These are phyloP conservation scores for Hemisphaericaspora subhashii DNA, from an alignment of 1,139 yeast species.

Conservation along the genomic window DNA sequence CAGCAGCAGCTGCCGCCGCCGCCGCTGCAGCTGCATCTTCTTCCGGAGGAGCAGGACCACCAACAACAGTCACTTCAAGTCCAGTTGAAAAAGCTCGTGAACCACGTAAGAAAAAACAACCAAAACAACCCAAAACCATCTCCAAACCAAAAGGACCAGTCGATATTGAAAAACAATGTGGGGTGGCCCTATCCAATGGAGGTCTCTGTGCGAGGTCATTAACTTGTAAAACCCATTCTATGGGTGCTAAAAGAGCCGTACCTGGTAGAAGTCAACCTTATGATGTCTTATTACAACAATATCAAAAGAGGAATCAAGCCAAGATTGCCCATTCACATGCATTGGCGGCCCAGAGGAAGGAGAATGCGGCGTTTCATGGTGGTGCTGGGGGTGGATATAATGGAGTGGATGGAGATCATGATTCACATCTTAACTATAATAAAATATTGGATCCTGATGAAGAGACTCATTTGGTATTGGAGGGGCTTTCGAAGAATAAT, in stretches of 20 bases:
- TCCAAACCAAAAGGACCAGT: constrained; percentile 73
- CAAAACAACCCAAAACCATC: constrained; percentile 47
- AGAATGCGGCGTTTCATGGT: constrained; percentile 44
- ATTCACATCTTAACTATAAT: constrained; percentile 22
- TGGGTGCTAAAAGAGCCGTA: constrained; percentile 97
- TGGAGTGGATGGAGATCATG: constrained; percentile 18
- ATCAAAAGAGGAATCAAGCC: constrained; percentile 90
- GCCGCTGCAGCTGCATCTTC: constrained; percentile 19
- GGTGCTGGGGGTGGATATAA: too few relatives aligned
- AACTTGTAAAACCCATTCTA: constrained; percentile 95
- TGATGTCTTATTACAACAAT: constrained; percentile 82
- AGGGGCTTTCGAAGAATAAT: constrained; percentile 80
- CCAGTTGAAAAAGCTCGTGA: constrained; percentile 13
- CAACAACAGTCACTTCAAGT: constrained; percentile 42
- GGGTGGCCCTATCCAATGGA: constrained; percentile 90
- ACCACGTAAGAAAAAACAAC: constrained; percentile 39
- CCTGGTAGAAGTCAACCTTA: constrained; percentile 91
- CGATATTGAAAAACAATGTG: constrained; percentile 94
- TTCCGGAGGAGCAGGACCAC: too few relatives aligned
- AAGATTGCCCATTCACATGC: constrained; percentile 83
- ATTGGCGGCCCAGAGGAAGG: constrained; percentile 54
- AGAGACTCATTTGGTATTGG: constrained; percentile 89
- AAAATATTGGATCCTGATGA: constrained; percentile 70
- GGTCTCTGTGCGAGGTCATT: constrained; percentile 92
- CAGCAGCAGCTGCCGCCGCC: constrained; percentile 47